Conservation (phyloP, 1,139 yeast genomes). For the Suhomyces wounanorum region DNA sequence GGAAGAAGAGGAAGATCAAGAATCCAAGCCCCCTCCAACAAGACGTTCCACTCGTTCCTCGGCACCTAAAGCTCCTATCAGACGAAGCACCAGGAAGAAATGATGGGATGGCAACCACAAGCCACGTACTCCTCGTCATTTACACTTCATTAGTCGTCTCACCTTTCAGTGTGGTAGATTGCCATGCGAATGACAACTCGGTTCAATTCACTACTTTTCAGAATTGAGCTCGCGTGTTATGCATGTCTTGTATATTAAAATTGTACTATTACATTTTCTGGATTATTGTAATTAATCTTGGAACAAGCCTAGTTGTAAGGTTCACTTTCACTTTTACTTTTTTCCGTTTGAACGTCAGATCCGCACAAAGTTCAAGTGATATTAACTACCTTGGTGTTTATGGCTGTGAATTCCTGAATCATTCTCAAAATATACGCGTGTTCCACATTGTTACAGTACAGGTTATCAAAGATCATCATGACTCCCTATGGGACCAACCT, state of each 20-base stretch:
- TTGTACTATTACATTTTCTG: not conserved
- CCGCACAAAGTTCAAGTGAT: not conserved
- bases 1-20: constrained; percentile 23
- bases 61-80: constrained; percentile 21
- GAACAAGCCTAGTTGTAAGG: not conserved
- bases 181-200: not conserved
- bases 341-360: not conserved
- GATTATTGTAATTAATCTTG: not conserved
- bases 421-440: not conserved
- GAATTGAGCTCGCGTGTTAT: not conserved
- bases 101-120: constrained; percentile 7
- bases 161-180: not conserved
- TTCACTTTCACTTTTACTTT: not conserved
- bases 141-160: not conserved
- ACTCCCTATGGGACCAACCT: not conserved
- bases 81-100: constrained; percentile 32
- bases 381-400: not conserved
- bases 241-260: not conserved
- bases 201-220: not conserved
- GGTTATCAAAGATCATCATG: not conserved
- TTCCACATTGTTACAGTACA: not conserved
- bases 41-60: constrained; percentile 21
- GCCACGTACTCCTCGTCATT: too few relatives aligned
- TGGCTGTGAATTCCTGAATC: not conserved
- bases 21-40: not conserved